Evolutionary conservation across 768 basidiomycete genomes (phyloP).

Genomic region (Psilocybe tampanensis): DNA sequence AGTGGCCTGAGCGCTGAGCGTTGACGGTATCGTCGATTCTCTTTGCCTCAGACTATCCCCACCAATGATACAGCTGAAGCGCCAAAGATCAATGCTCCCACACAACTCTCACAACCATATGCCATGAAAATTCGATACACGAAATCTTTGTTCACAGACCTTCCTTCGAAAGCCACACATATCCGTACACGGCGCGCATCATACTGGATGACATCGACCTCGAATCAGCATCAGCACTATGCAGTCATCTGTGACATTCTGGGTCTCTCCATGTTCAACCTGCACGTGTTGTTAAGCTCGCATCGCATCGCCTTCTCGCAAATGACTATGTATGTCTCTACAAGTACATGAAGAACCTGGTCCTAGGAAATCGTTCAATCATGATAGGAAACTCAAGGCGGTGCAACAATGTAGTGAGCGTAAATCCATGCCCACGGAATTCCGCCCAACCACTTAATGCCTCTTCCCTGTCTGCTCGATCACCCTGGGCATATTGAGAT

Average conservation of each 20-base stretch:
- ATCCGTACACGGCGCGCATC: too few relatives aligned
- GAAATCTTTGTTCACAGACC: too few relatives aligned
- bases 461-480: background rate
- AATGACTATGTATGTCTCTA: background rate
- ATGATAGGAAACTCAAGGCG: background rate
- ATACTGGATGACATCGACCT: too few relatives aligned
- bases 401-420: background rate
- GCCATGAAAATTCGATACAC: too few relatives aligned
- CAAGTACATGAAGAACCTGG: background rate
- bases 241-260: background rate
- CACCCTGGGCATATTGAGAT: background rate
- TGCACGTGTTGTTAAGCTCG: background rate
- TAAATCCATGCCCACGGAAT: background rate
- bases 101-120: too few relatives aligned
- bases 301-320: background rate
- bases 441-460: background rate
- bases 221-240: background rate
- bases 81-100: too few relatives aligned
- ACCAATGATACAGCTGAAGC: too few relatives aligned
- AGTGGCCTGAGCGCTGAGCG: too few relatives aligned
- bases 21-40: too few relatives aligned
- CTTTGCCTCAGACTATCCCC: too few relatives aligned
- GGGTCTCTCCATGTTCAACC: background rate
- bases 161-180: too few relatives aligned
- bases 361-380: background rate